A percentile compares a stretch with the other conserved stretches of the same genome.
Conservation (phyloP, 768 basidiomycete genomes). For the Termitomyces sp. region DNA sequence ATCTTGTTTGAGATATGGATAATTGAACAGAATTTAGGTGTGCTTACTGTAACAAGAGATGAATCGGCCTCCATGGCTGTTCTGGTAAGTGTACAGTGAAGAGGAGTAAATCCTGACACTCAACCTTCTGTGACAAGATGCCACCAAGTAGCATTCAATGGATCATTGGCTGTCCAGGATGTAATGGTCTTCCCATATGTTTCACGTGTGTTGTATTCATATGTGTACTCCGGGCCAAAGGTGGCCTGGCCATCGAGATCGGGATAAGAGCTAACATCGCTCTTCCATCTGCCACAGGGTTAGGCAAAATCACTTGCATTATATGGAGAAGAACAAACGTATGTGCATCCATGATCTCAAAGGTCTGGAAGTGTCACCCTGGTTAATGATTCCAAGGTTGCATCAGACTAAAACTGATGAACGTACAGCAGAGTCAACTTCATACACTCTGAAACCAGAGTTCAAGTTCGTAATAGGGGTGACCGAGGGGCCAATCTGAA, state of each 20-base stretch:
- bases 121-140: conserved; percentile 71
- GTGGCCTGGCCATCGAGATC: conserved; percentile 51
- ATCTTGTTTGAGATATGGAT: background rate
- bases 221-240: conserved; percentile 56
- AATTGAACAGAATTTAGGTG: conserved; percentile 12
- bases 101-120: background rate
- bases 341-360: conserved; percentile 73
- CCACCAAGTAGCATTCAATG: conserved; percentile 83
- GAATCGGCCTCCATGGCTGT: conserved; percentile 59
- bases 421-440: conserved; percentile 65
- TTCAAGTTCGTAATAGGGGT: conserved; percentile 71
- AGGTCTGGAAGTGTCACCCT: conserved; percentile 44
- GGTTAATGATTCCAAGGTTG: background rate
- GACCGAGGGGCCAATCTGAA: conserved; percentile 63
- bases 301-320: background rate
- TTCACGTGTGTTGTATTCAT: conserved; percentile 70
- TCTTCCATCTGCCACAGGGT: conserved; percentile 47
- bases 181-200: conserved; percentile 57
- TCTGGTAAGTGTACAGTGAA: background rate
- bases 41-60: conserved; percentile 51
- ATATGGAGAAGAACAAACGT: conserved; percentile 44
- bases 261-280: conserved; percentile 58
- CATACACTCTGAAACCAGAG: conserved; percentile 73
- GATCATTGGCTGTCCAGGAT: conserved; percentile 60
- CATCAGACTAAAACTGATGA: background rate